Base-by-base conservation (phyloP, 2,329 filamentous ascomycete genomes). In the Hymenoscyphus albidus region DNA sequence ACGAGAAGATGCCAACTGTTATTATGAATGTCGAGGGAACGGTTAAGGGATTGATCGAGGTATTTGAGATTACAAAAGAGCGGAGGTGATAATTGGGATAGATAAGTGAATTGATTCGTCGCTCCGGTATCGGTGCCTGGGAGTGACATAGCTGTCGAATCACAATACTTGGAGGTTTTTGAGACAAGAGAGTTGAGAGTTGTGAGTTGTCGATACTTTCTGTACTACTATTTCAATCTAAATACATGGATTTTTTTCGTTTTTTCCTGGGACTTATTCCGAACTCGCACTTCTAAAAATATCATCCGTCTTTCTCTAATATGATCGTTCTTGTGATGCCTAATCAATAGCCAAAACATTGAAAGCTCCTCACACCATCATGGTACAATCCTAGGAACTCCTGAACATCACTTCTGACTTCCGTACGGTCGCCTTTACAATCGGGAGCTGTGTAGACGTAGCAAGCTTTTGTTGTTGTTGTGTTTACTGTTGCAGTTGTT, bases 11-110 rank as follows among this genome's bases (percentile, higher is more conserved):
- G 80, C 89, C 90, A 3, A 80, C 93, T 67, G 90, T 96, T 67
- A 92, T 93, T 71, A 92, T 94, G 85, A 95, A 96, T 72, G 90
- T 94, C 2, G 89, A 92, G 72, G 88, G 91, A 0, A 89, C 93
- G 39, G 90, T 93, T 59, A 87, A 91, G 72, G 91, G 91, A 0
- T 77, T 96, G 73, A 86, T 87, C 48, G 87, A 93, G 74, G 92
- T 95, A 68, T 95, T 95, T 72, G 84, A 88, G 72, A 88, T 90
- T 65, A 89, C 86, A 9, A 88, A 87, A 75, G 80, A 82, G 62
- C 85, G 73, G 75, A 73, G 70, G 63, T 72, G 22, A 62, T 12
- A 35, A 35, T 54, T 18, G 13, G 32, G n/a, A 39, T 22, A 32
- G 56, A 22, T 58, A 32, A 16, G 14, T n/a, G 38, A 31, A 27